Percentiles rank a stretch among this genome's conserved stretches.
These are phyloP conservation scores for Claviceps spartinae DNA, from an alignment of 2,329 filamentous ascomycete genomes.

Conservation along the genomic window DNA sequence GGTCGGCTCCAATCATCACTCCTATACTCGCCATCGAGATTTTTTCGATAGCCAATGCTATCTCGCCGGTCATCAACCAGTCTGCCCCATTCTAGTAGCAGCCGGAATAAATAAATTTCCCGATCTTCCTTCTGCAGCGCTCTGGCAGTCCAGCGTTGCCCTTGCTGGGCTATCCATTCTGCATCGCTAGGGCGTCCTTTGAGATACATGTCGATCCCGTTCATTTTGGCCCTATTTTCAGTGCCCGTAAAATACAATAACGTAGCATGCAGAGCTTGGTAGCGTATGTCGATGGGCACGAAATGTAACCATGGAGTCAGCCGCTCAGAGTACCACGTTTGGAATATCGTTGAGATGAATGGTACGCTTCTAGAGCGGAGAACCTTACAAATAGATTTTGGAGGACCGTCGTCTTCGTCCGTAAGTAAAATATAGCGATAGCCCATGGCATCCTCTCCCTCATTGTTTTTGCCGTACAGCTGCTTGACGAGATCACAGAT, in stretches of 20 bases:
- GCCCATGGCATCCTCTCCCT: conserved; percentile 36
- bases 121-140: conserved; percentile 59
- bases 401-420: conserved; percentile 57
- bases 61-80: conserved; percentile 48
- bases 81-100: conserved; percentile 66
- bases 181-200: conserved; percentile 37
- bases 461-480: conserved; percentile 25
- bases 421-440: conserved; percentile 60
- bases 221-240: conserved; percentile 25
- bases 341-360: conserved; percentile 58
- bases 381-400: conserved; percentile 43
- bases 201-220: conserved; percentile 33
- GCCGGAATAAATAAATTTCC: conserved; percentile 66
- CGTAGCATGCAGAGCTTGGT: conserved; percentile 61
- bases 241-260: conserved; percentile 60
- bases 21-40: conserved; percentile 16
- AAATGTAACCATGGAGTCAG: conserved; percentile 69
- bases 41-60: conserved; percentile 24
- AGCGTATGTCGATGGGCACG: conserved; percentile 60
- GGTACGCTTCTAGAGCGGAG: conserved; percentile 54
- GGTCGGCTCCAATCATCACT: conserved; percentile 17
- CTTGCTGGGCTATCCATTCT: conserved; percentile 51
- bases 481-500: conserved; percentile 18
- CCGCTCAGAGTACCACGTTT: conserved; percentile 67
- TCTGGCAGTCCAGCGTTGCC: conserved; percentile 48